Evolutionary conservation across 2,329 filamentous ascomycete genomes (phyloP).

Genomic region (Plectosphaerella plurivora): DNA sequence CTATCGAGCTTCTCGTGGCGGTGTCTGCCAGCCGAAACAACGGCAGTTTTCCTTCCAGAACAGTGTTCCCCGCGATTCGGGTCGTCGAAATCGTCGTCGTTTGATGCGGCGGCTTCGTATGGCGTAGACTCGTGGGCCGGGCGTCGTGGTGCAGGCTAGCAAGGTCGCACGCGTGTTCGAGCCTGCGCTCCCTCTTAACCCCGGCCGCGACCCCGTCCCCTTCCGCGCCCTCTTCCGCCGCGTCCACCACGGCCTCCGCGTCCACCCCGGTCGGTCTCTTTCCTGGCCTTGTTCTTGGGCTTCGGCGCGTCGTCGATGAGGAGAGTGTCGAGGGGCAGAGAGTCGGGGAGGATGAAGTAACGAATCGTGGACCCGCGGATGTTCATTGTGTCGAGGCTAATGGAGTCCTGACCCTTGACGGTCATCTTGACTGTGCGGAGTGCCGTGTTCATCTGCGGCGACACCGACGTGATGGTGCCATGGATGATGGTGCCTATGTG

Average conservation of each 20-base stretch:
- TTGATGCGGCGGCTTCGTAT: too few relatives aligned
- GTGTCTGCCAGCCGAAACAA: too few relatives aligned
- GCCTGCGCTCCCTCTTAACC: constrained; percentile 13
- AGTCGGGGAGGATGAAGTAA: constrained; percentile 95
- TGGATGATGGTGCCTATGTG: constrained; percentile 82
- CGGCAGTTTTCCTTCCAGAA: too few relatives aligned
- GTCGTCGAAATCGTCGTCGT: too few relatives aligned
- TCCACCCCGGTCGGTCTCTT: constrained; percentile 67
- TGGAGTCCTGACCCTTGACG: constrained; percentile 76
- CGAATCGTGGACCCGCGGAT: constrained; percentile 93
- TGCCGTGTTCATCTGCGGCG: constrained; percentile 97
- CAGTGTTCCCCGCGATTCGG: too few relatives aligned
- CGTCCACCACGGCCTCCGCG: constrained; percentile 47
- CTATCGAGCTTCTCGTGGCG: too few relatives aligned
- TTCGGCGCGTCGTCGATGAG: constrained; percentile 96
- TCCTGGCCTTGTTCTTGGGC: constrained; percentile 99
- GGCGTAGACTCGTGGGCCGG: not conserved
- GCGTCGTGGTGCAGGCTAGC: not conserved
- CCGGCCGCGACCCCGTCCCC: constrained; percentile 37
- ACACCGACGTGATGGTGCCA: constrained; percentile 94
- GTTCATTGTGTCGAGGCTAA: constrained; percentile 91
- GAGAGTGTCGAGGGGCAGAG: constrained; percentile 88
- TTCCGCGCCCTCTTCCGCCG: constrained; percentile 49
- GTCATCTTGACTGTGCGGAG: constrained; percentile 98
- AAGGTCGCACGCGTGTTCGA: not conserved